Evolutionary conservation across 768 basidiomycete genomes (phyloP).

Genomic region (Amyloporia xantha): DNA sequence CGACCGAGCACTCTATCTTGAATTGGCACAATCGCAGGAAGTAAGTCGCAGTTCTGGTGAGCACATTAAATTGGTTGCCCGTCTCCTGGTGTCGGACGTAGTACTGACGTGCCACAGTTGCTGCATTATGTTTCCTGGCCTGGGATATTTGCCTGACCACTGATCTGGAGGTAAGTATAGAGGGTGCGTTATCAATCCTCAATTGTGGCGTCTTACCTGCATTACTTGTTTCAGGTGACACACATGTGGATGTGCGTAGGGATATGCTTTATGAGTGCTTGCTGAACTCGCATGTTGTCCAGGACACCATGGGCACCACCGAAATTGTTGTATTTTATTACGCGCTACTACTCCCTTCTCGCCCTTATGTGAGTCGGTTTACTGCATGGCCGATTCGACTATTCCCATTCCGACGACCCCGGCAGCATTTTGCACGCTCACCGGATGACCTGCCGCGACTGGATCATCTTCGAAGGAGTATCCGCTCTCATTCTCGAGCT

Average conservation of each 20-base stretch:
- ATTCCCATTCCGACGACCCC: not conserved
- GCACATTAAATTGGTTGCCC: not conserved
- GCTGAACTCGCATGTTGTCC: not conserved
- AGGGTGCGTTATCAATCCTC: not conserved
- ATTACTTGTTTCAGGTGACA: not conserved
- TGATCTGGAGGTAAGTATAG: slow-evolving; percentile 10
- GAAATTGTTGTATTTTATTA: slow-evolving; percentile 9
- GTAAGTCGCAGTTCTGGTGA: slow-evolving; percentile 6
- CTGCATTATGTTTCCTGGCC: slow-evolving; percentile 10
- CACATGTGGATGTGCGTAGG: slow-evolving; percentile 9
- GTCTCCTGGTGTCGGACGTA: not conserved
- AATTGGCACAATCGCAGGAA: not conserved
- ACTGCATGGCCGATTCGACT: not conserved
- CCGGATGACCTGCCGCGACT: slow-evolving; percentile 8
- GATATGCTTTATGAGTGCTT: too few species aligned
- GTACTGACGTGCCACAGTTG: slow-evolving; percentile 1
- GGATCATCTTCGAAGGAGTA: slow-evolving; percentile 11
- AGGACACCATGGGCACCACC: slow-evolving; percentile 10
- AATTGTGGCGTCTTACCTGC: not conserved
- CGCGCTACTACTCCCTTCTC: slow-evolving; percentile 11
- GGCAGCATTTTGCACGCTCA: slow-evolving; percentile 5
- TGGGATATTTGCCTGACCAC: slow-evolving; percentile 10
- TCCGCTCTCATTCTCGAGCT: slow-evolving; percentile 10
- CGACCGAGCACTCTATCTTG: not conserved
- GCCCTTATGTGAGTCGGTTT: slow-evolving; percentile 9